These are phyloP conservation scores for Blastobotrys parvus DNA, from an alignment of 805 yeast species.

Conservation along the genomic window DNA sequence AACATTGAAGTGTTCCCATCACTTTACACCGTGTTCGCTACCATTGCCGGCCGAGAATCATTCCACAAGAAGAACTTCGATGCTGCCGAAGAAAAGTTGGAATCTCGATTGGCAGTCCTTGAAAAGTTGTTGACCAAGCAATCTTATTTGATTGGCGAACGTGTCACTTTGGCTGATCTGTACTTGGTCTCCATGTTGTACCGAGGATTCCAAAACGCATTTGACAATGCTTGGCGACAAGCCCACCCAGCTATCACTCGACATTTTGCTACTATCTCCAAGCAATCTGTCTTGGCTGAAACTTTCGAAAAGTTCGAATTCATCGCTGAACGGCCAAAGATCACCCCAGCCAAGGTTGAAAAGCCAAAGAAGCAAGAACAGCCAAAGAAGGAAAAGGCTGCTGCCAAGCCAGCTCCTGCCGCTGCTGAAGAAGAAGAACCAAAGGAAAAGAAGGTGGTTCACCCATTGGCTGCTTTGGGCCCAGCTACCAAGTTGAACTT, in stretches of 20 bases:
- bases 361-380: slow-evolving; percentile 36
- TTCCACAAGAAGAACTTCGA: slow-evolving; percentile 70
- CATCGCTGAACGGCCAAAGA: slow-evolving; percentile 58
- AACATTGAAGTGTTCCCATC: slow-evolving; percentile 55
- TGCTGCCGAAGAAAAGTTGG: slow-evolving; percentile 33
- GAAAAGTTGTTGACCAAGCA: slow-evolving; percentile 51
- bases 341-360: slow-evolving; percentile 66
- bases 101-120: slow-evolving; percentile 33
- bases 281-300: slow-evolving; percentile 40
- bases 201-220: slow-evolving; percentile 51
- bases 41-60: slow-evolving; percentile 55
- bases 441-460: slow-evolving; percentile 69
- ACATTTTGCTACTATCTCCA: slow-evolving; percentile 56
- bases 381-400: slow-evolving; percentile 31
- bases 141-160: slow-evolving; percentile 68
- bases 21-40: slow-evolving; percentile 44
- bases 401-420: slow-evolving; percentile 33
- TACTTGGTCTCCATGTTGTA: slow-evolving; percentile 39
- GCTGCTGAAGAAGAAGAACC: slow-evolving; percentile 38
- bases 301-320: slow-evolving; percentile 46
- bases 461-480: slow-evolving; percentile 83
- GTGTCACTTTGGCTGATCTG: slow-evolving; percentile 57
- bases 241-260: slow-evolving; percentile 54
- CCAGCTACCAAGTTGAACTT: slow-evolving; percentile 55
- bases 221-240: slow-evolving; percentile 59